Evolutionary conservation across 768 basidiomycete genomes (phyloP), one percentile per base, ranked within the genome.

Genomic region (Pleurotus pulmonarius): DNA sequence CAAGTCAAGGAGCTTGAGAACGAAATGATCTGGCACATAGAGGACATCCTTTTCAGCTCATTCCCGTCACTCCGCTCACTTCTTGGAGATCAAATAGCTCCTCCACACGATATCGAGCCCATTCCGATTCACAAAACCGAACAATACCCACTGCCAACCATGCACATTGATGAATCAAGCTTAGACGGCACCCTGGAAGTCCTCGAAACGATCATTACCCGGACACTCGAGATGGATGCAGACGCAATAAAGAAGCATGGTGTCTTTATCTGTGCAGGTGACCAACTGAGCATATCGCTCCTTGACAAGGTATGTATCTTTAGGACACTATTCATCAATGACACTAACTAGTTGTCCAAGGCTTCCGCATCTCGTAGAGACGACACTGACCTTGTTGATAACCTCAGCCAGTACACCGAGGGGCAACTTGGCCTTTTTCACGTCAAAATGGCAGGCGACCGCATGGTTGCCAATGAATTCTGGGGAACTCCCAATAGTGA

Each of bases 401-500:
- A 63, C 22, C 40, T 59, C 12, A 57, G 60, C 38, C 41, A 11
- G 13, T 66, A 48, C 54, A 59, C 58, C 15, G 61, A 60, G 51
- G 58, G 59, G 5, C 62, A 63, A 16, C 57, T 62, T 22, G 68
- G 69, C 3, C 49, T 68, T 3, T 63, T 70, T 18, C 67, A 70
- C 29, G 57, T 56, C 16, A 67, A 69, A 49, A 59, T 70, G 45
- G 58, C 69, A 0, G 59, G 58, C 0, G 55, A 53, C 24, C 64
- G 63, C 0, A 56, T 64, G 49, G 45, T 64, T 5, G 56, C 59
- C 1, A 70, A 70, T 48, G 64, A 70, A 51, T 60, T 58, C 40
- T 70, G 69, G 69, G 68, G 69, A 3, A 58, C 46, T 16, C 63
- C 66, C 18, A 70, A 69, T 39, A 25, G 58, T 1, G 55, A 61